Evolutionary conservation across 257 asterid genomes (phyloP).

Genomic region (Solanum ossicruentum): DNA sequence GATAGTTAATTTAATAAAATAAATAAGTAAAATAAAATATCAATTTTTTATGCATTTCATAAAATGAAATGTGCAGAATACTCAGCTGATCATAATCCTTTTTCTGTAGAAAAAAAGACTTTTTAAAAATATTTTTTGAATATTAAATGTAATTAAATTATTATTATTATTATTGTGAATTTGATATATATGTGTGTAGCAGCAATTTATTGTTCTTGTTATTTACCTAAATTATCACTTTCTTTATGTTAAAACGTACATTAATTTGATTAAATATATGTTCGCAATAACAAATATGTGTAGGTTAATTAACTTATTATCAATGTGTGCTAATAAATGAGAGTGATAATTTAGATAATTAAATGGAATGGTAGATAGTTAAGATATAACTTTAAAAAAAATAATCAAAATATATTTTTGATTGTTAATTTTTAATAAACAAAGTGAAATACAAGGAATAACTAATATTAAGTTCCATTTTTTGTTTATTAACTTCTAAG

Average conservation of each 20-base stretch:
- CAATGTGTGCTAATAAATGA: neutral
- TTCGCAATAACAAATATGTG: neutral
- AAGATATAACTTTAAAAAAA: neutral
- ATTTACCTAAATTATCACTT: neutral
- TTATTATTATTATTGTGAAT: too few relatives aligned
- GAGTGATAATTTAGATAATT: neutral
- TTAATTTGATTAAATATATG: neutral
- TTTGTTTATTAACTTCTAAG: too few relatives aligned
- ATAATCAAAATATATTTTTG: neutral
- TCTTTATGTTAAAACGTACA: neutral
- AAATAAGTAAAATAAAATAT: too few relatives aligned
- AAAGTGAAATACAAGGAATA: neutral
- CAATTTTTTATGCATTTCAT: too few relatives aligned
- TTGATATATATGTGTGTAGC: too few relatives aligned
- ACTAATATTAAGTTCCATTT: neutral
- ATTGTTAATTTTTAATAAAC: neutral
- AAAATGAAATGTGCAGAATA: too few relatives aligned
- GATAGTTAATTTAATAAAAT: neutral
- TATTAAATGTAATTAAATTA: too few relatives aligned
- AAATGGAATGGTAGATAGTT: neutral
- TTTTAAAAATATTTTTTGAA: neutral
- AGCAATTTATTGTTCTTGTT: too few relatives aligned
- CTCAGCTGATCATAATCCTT: neutral
- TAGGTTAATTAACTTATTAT: neutral
- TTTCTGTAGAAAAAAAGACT: too few relatives aligned